Percentiles rank a stretch among this genome's conserved stretches.
These are phyloP conservation scores for Apiotrichum veenhuisii DNA, from an alignment of 1,284 basidiomycete species.

Conservation along the genomic window DNA sequence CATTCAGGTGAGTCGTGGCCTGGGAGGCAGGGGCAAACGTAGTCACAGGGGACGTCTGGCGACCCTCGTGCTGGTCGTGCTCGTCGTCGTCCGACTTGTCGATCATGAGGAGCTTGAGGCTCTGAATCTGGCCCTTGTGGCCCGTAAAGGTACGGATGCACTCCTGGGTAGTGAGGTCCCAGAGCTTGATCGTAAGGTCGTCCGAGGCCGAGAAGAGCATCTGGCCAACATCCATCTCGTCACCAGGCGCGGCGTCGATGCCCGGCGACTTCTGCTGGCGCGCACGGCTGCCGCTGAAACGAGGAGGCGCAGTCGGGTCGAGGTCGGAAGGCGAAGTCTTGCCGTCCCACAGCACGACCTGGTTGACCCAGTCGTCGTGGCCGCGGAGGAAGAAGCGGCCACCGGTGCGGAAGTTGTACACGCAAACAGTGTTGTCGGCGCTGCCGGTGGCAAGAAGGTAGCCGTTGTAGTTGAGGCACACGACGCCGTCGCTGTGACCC, in stretches of 20 bases:
- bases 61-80: constrained; percentile 10
- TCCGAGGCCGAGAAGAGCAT: constrained; percentile 97
- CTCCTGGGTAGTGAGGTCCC: constrained; percentile 78
- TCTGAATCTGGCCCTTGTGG: constrained; percentile 94
- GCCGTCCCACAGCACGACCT: constrained; percentile 89
- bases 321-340: constrained; percentile 51
- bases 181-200: constrained; percentile 87
- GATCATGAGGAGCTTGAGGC: constrained; percentile 70
- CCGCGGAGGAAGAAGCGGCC: constrained; percentile 89
- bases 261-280: constrained; percentile 8
- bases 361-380: constrained; percentile 95
- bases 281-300: constrained; percentile 32
- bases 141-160: constrained; percentile 83
- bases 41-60: constrained; percentile 2
- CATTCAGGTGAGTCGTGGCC: neutral
- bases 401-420: constrained; percentile 90
- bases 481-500: constrained; percentile 88
- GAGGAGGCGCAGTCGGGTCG: constrained; percentile 49
- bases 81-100: constrained; percentile 49
- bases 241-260: constrained; percentile 14
- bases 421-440: constrained; percentile 81
- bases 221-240: constrained; percentile 68
- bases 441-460: constrained; percentile 88
- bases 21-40: constrained; percentile 14
- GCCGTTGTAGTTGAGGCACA: constrained; percentile 87